phyloP scores from a whole-genome alignment of 2,329 filamentous ascomycete species.

The Cytospora leucostoma region DNA sequence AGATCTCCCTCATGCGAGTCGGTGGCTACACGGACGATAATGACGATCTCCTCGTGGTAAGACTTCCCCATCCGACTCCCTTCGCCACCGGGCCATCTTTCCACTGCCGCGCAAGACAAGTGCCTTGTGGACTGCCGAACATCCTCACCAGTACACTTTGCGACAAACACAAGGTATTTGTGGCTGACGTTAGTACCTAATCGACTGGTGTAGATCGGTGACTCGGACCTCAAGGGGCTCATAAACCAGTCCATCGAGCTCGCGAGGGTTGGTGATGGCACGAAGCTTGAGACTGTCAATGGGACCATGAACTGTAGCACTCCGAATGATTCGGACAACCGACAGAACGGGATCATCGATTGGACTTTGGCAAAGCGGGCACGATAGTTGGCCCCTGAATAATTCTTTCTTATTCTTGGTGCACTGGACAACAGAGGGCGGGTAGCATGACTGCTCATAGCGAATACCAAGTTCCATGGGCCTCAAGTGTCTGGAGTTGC shows the following conservation, averaged over 20 bases:
- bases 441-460: too few relatives aligned
- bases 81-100: not conserved
- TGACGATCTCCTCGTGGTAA: not conserved
- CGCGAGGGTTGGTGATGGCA: not conserved
- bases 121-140: not conserved
- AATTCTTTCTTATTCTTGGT: not conserved
- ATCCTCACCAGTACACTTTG: not conserved
- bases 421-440: too few relatives aligned
- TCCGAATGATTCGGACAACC: not conserved
- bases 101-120: not conserved
- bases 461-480: too few relatives aligned
- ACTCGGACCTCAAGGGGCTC: conserved; percentile 5
- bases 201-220: not conserved
- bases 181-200: not conserved
- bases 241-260: conserved; percentile 15
- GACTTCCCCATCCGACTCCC: not conserved
- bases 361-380: conserved; percentile 8
- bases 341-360: not conserved
- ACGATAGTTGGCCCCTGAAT: not conserved
- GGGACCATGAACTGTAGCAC: conserved; percentile 14
- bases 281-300: not conserved
- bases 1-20: conserved; percentile 7
- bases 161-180: not conserved
- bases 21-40: not conserved
- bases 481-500: too few relatives aligned